Percentiles rank a stretch among this genome's conserved stretches.
Evolutionary conservation across 495 filamentous ascomycete genomes (phyloP).

Genomic region (Penicillium fimorum): DNA sequence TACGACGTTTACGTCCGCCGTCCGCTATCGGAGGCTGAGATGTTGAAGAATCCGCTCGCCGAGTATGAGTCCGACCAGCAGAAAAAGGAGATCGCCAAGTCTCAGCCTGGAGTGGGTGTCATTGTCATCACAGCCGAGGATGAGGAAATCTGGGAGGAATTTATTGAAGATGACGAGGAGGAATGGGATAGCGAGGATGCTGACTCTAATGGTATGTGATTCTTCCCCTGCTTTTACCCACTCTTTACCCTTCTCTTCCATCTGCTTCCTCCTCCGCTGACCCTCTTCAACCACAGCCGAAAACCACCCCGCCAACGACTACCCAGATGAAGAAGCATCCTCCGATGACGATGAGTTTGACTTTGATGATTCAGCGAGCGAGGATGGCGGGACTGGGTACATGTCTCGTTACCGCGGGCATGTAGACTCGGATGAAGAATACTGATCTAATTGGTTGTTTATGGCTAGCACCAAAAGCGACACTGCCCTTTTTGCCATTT

Average conservation of each 20-base stretch:
- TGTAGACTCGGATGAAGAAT: constrained; percentile 37
- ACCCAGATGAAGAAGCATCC: constrained; percentile 63
- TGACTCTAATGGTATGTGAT: constrained; percentile 55
- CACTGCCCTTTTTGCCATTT: not conserved
- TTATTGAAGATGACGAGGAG: constrained; percentile 53
- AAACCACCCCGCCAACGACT: constrained; percentile 64
- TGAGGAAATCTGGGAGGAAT: constrained; percentile 56
- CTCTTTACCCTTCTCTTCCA: not conserved
- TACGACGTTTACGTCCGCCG: constrained; percentile 62
- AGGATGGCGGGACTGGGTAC: constrained; percentile 32
- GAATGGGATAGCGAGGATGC: constrained; percentile 62
- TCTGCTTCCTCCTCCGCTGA: not conserved
- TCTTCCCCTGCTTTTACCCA: not conserved
- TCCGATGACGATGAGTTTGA: constrained; percentile 57
- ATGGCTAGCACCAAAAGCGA: not conserved
- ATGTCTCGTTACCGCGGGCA: constrained; percentile 26
- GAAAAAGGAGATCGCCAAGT: constrained; percentile 31
- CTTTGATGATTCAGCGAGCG: constrained; percentile 49
- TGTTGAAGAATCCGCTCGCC: constrained; percentile 34
- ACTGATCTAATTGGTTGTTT: constrained; percentile 1
- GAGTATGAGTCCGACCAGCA: constrained; percentile 33
- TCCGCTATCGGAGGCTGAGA: constrained; percentile 33
- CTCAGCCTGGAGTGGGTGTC: constrained; percentile 50
- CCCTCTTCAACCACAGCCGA: constrained; percentile 48
- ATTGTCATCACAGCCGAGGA: constrained; percentile 60